phyloP scores from a whole-genome alignment of 192 early-diverging fungal genomes.

The Pilobolus umbonatus region DNA sequence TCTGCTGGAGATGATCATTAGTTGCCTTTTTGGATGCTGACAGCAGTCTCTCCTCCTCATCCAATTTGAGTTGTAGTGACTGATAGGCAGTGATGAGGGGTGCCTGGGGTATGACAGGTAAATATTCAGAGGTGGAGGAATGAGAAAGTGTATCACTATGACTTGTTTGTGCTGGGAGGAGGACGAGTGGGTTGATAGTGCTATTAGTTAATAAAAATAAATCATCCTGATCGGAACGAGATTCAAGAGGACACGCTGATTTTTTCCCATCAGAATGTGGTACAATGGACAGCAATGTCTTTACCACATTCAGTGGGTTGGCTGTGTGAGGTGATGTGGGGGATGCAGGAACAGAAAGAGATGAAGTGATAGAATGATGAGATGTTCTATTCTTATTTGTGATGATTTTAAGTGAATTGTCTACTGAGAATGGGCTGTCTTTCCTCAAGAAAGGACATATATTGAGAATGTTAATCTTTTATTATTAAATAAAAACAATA shows the following conservation, averaged over 20 bases:
- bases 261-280: neutral
- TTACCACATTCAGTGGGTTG: slow-evolving; percentile 8
- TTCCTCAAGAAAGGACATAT: too few species aligned
- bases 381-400: neutral
- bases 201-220: slow-evolving; percentile 23
- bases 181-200: slow-evolving; percentile 39
- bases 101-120: slow-evolving; percentile 44
- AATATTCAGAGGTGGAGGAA: slow-evolving; percentile 15
- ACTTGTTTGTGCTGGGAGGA: slow-evolving; percentile 37
- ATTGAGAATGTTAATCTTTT: too few species aligned
- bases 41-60: slow-evolving; percentile 12
- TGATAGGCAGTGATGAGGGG: slow-evolving; percentile 39
- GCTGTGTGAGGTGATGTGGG: neutral
- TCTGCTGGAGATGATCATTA: neutral
- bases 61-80: slow-evolving; percentile 36
- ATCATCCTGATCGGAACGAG: slow-evolving; percentile 1
- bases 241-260: too few species aligned
- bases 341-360: neutral
- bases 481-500: neutral
- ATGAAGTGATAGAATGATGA: slow-evolving; percentile 16
- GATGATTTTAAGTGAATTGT: neutral
- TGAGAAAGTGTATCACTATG: slow-evolving; percentile 16
- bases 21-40: slow-evolving; percentile 14
- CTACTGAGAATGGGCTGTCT: neutral
- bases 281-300: slow-evolving; percentile 12